phyloP scores from a whole-genome alignment of 2,329 filamentous ascomycete species.

The Ascochyta clinopodiicola region DNA sequence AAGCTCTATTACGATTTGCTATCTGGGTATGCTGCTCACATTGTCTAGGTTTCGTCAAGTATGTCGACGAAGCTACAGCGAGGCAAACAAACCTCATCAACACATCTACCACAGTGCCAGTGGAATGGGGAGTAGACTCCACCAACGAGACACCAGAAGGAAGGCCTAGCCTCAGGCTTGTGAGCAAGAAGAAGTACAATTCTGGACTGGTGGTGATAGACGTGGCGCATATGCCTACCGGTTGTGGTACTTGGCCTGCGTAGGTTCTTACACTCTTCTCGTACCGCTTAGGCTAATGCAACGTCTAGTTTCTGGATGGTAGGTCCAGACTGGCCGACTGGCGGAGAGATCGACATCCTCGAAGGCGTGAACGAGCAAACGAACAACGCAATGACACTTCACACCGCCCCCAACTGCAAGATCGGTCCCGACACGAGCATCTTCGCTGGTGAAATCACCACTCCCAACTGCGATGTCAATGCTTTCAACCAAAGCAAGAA shows the following conservation, averaged over 20 bases:
- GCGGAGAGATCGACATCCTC: conserved; percentile 59
- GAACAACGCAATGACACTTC: conserved; percentile 55
- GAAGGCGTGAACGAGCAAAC: conserved; percentile 55
- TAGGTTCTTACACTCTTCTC: conserved; percentile 17
- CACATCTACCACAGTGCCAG: conserved; percentile 37
- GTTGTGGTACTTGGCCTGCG: conserved; percentile 61
- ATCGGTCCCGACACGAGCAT: conserved; percentile 48
- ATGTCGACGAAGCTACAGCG: conserved; percentile 49
- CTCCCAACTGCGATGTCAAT: conserved; percentile 58
- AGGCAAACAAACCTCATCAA: conserved; percentile 50
- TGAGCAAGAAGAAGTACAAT: conserved; percentile 55
- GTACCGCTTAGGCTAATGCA: conserved; percentile 15
- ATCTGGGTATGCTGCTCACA: conserved; percentile 7
- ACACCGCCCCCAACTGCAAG: conserved; percentile 54
- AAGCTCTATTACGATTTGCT: neutral
- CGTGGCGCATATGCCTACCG: conserved; percentile 59
- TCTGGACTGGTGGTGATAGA: conserved; percentile 58
- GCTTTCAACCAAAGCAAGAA: conserved; percentile 49
- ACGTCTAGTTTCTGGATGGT: conserved; percentile 41
- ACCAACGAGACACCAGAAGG: conserved; percentile 47
- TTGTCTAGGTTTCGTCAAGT: conserved; percentile 47
- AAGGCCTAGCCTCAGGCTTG: conserved; percentile 56
- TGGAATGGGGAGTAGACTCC: conserved; percentile 57
- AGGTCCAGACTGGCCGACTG: conserved; percentile 40
- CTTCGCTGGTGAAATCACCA: conserved; percentile 58